Base-by-base conservation (phyloP, 192 early-diverging fungal genomes). In the Entomortierella parvispora region DNA sequence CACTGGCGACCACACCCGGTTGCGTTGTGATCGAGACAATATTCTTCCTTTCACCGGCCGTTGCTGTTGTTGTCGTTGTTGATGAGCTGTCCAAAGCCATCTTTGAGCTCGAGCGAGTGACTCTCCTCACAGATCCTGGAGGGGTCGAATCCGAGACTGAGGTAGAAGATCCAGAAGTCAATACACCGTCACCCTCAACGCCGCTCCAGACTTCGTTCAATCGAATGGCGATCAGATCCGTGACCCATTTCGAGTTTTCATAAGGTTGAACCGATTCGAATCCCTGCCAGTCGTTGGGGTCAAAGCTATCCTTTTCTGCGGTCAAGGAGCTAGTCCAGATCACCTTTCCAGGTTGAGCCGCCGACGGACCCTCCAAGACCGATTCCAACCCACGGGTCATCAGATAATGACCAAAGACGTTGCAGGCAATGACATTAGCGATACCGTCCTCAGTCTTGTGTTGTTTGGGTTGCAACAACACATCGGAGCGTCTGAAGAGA, bases 371-470 rank as follows among this genome's bases (percentile, higher is more conserved):
- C 46, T 86, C 87, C 37, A 40, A 12, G 37, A 40, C 37, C 7
- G 22, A 67, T 46, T 33, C 2, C 3, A 22, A 34, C 34, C 31
- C 0, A 45, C 18, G 61, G 75, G 86, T 82, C 85, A 88, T 86
- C 3, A 88, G 23, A 62, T 84, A 88, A 47, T 88, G 87, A 15
- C 87, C 87, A 80, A 88, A 86, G 8, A 88, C 68, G 69, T 88
- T 88, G 40, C 79, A 76, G 17, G 83, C 85, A 49, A 88, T 77
- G 7, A 84, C 84, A 42, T 81, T 76, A 0, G 85, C 87, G 50
- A 88, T 62, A 1, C 82, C 84, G 53, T 88, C 87, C 20, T 71
- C 52, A 7, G 72, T 88, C 4, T 83, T 32, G 26, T 83, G 71
- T 12, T 84, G 83, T n/a, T 79, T 63, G 1, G 70, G 69, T 31